Evolutionary conservation across 2,329 filamentous ascomycete genomes (phyloP), one percentile per base, ranked within the genome.

Genomic region (Coccinonectria pachysandricola): DNA sequence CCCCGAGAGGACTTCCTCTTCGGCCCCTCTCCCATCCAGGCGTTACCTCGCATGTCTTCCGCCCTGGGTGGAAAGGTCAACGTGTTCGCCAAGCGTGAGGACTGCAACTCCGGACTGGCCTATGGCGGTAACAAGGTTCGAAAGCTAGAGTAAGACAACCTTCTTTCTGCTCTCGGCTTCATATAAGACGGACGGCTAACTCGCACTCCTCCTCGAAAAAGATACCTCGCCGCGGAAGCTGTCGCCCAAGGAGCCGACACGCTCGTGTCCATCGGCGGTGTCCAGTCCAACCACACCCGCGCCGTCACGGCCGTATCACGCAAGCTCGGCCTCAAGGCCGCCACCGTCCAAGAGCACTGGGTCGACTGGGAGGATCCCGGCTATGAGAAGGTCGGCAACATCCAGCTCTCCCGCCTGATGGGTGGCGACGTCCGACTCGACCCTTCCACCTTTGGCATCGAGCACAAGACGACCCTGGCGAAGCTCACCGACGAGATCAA

Each of bases 61-160:
- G 71, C 69, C 13, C 64, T 81, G 5, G 66, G 69, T 24, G 65
- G 65, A 15, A 65, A 65, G 40, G 70, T 79, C 20, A 60, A 64
- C 12, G 66, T 83, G 36, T 83, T 73, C 46, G 77, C 78, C 27
- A 83, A 83, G 54, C 68, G 78, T 26, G 78, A 83, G 39, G 79
- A 83, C 54, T 72, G 74, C 45, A 79, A 78, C 54, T 78, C 73
- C 2, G 71, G 68, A 1, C 63, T 79, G 11, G 75, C 75, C 3
- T 79, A 65, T 42, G 76, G 76, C 19, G 76, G 75, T 27, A 81
- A 81, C 58, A 81, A 81, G 54, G 72, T 68, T 15, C 64, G 76
- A 31, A 81, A 81, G 51, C 62, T 81, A 3, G 76, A 82, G 60
- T 71, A 47, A 9, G 35, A 27, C 15, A 8, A 13, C 24, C 11